These are phyloP conservation scores for Backusella circina DNA, from an alignment of 192 early-diverging fungal genomes.

Conservation along the genomic window DNA sequence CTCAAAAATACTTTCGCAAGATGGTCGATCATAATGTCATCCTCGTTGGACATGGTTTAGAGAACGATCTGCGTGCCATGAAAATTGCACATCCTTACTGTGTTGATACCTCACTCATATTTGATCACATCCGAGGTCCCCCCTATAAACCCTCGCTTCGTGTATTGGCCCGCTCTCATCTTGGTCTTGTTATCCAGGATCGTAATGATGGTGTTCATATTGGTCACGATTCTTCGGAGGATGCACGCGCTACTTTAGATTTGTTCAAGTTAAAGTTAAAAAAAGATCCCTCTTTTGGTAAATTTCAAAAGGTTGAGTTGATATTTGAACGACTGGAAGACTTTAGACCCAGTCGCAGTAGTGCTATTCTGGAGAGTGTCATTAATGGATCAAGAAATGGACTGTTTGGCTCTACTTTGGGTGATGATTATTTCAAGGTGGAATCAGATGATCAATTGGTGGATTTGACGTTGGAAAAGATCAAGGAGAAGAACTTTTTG, in stretches of 20 bases:
- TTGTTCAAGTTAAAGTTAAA: conserved; percentile 54
- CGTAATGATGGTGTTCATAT: conserved; percentile 11
- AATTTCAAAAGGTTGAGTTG: conserved; percentile 35
- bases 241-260: conserved; percentile 65
- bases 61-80: conserved; percentile 68
- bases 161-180: conserved; percentile 43
- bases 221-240: conserved; percentile 71
- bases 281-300: conserved; percentile 37
- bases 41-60: conserved; percentile 55
- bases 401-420: conserved; percentile 19
- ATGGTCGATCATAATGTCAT: conserved; percentile 45
- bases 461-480: conserved; percentile 20
- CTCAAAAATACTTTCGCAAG: conserved; percentile 41
- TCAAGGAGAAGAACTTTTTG: conserved; percentile 22
- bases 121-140: conserved; percentile 48
- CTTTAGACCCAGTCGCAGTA: conserved; percentile 18
- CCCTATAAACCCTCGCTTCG: conserved; percentile 51
- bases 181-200: conserved; percentile 57
- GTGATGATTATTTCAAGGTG: conserved; percentile 25
- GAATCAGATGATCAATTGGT: conserved; percentile 22
- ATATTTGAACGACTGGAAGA: conserved; percentile 32
- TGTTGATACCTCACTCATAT: conserved; percentile 63
- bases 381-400: conserved; percentile 12
- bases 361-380: conserved; percentile 26
- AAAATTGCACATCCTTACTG: conserved; percentile 53